A percentile compares a stretch with the other conserved stretches of the same genome.
Conservation (phyloP, 139 green algal species). For the Picochlorum sp. region DNA sequence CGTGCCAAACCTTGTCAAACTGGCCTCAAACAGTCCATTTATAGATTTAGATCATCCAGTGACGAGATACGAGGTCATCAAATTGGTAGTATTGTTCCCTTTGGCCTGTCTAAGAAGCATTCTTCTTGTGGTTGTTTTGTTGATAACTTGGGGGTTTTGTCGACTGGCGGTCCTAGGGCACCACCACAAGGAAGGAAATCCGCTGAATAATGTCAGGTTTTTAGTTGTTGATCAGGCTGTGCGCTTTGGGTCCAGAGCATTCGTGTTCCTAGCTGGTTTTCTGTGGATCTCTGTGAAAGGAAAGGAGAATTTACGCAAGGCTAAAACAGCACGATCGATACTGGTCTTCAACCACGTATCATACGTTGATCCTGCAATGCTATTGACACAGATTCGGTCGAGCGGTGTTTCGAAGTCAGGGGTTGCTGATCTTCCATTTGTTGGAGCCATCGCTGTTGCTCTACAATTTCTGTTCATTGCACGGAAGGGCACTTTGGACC, state of each 20-base stretch:
- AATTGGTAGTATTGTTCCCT: conserved; percentile 25
- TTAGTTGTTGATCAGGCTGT: conserved; percentile 26
- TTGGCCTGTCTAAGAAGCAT: conserved; percentile 17
- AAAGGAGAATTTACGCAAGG: not conserved
- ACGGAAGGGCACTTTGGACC: conserved; percentile 24
- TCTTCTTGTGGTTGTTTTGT: not conserved
- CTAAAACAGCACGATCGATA: not conserved
- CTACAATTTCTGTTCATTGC: conserved; percentile 47
- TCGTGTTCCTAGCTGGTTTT: conserved; percentile 27
- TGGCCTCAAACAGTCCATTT: conserved; percentile 24
- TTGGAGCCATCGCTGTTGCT: conserved; percentile 25
- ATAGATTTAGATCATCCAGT: conserved; percentile 35
- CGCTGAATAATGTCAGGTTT: not conserved
- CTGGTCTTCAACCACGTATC: not conserved
- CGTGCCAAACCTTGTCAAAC: not conserved
- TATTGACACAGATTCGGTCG: not conserved
- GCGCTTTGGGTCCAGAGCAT: conserved; percentile 17
- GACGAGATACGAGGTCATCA: conserved; percentile 32
- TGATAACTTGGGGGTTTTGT: not conserved
- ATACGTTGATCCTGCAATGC: not conserved
- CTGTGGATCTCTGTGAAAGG: conserved; percentile 3
- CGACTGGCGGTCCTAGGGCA: not conserved
- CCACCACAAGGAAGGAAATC: not conserved
- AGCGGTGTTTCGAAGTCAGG: conserved; percentile 27
- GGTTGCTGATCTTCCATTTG: conserved; percentile 35